These are phyloP conservation scores for Flaveria ramosissima DNA, from an alignment of 129 eudicot genomes.

Conservation along the genomic window DNA sequence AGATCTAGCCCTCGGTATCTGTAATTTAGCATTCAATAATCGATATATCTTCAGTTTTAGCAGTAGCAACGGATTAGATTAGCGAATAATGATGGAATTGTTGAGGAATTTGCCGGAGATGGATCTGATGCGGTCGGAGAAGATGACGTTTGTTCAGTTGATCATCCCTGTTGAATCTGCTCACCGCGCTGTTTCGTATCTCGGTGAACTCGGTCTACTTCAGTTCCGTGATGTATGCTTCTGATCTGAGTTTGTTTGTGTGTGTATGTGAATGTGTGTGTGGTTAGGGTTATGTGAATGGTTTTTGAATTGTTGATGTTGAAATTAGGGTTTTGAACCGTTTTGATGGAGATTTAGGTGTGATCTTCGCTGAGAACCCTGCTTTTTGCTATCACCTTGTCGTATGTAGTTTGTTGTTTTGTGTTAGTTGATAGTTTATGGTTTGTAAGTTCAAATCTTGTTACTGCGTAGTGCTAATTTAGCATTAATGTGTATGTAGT, in stretches of 20 bases:
- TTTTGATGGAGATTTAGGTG: conserved; percentile 5
- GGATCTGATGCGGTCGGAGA: conserved; percentile 99
- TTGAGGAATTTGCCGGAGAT: conserved; percentile 71
- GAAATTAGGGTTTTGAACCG: conserved; percentile 1
- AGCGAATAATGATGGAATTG: conserved; percentile 60
- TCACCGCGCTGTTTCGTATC: conserved; percentile 89
- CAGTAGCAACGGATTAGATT: conserved; percentile 19
- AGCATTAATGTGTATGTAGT: background rate
- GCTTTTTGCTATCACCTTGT: background rate
- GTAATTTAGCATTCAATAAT: background rate
- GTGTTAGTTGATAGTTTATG: background rate
- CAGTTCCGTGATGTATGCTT: conserved; percentile 80
- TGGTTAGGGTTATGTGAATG: background rate
- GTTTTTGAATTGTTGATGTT: conserved; percentile 18
- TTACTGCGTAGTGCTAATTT: conserved; percentile 2
- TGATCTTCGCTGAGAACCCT: background rate
- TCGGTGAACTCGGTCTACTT: conserved; percentile 90
- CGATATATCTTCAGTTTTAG: conserved; percentile 12
- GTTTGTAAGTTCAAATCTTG: background rate
- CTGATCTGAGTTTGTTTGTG: conserved; percentile 13
- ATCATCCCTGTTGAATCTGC: conserved; percentile 94
- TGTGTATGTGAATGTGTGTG: conserved; percentile 1
- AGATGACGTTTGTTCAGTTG: conserved; percentile 82
- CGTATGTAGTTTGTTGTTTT: conserved; percentile 6
- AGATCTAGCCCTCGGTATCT: conserved; percentile 35